Evolutionary conservation across 768 basidiomycete genomes (phyloP), one percentile per base, ranked within the genome.

Genomic region (Stropharia rugosoannulata): DNA sequence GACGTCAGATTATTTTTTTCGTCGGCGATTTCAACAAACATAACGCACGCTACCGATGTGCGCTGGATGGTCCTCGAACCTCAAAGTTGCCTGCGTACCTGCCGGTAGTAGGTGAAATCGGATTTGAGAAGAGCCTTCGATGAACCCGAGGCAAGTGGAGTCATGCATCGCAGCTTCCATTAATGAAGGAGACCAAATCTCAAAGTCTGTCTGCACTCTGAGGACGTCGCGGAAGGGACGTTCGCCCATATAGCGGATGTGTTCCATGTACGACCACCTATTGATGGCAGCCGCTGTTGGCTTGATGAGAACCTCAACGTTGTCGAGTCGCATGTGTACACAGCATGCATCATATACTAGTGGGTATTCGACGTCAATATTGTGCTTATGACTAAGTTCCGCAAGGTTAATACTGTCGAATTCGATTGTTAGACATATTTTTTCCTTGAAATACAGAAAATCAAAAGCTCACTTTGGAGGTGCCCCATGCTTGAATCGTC

Each of bases 191-290:
- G 66, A 49, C 62, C 71, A 43, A 63, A 74, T 18, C 65, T 73
- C 29, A 65, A 67, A 38, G 74, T 61, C 57, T 2, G 62, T 55
- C 36, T 80, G 70, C 52, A 80, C 73, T 58, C 78, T 73, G 38
- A 77, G 63, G 39, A 85, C 71, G 37, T 64, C 54, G 22, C 47
- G 49, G 49, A 64, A 64, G 25, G 63, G 63, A 3, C 44, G 38
- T 3, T 29, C 41, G 16, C 59, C 42, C 32, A 46, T 46, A 8
- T 7, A 15, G 16, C 57, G 48, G 18, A 54, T 44, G 13, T 36
- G 49, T 11, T 48, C 54, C 18, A 54, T 42, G 35, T 59, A 60
- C 7, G 27, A 16, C 8, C 40, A 37, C 32, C 44, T 48, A 11
- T 42, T 49, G 9, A 51, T 48, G 32, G 63, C 59, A 16, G 54